A percentile compares a stretch with the other conserved stretches of the same genome.
These are phyloP conservation scores for Collariella sp. DNA, from an alignment of 495 filamentous ascomycete genomes.

Conservation along the genomic window DNA sequence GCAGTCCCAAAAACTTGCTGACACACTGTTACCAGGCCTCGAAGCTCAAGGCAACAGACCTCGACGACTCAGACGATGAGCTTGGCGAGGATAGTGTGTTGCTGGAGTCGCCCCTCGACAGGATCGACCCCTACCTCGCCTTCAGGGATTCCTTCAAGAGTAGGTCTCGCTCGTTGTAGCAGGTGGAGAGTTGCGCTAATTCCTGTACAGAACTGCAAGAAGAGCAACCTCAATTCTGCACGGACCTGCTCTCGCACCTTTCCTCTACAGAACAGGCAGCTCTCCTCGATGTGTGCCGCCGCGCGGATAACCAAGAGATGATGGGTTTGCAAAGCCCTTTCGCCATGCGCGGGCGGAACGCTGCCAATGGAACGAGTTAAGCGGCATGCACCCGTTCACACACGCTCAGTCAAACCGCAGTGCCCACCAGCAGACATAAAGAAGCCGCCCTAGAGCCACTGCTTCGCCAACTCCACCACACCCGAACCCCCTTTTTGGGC, in stretches of 20 bases:
- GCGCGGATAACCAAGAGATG: slow-evolving; percentile 54
- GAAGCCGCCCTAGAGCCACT: neutral
- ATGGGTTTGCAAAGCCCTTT: slow-evolving; percentile 24
- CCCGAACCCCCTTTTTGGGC: neutral
- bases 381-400: neutral
- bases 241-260: slow-evolving; percentile 67
- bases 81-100: slow-evolving; percentile 85
- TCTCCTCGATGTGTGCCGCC: slow-evolving; percentile 69
- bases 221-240: slow-evolving; percentile 83
- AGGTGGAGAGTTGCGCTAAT: slow-evolving; percentile 16
- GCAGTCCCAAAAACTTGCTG: slow-evolving; percentile 23
- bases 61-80: slow-evolving; percentile 67
- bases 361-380: slow-evolving; percentile 26
- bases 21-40: slow-evolving; percentile 50
- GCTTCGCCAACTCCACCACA: neutral
- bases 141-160: slow-evolving; percentile 75
- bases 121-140: slow-evolving; percentile 83
- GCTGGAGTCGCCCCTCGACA: slow-evolving; percentile 88
- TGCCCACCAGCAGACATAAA: neutral
- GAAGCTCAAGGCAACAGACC: slow-evolving; percentile 61
- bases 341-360: slow-evolving; percentile 12
- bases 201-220: slow-evolving; percentile 64
- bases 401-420: neutral
- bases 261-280: slow-evolving; percentile 72
- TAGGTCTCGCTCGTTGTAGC: slow-evolving; percentile 41